Percentiles rank a stretch among this genome's conserved stretches.
These are phyloP conservation scores for Pyrenochaeta sp. DNA, from an alignment of 2,329 filamentous ascomycete genomes.

Conservation along the genomic window DNA sequence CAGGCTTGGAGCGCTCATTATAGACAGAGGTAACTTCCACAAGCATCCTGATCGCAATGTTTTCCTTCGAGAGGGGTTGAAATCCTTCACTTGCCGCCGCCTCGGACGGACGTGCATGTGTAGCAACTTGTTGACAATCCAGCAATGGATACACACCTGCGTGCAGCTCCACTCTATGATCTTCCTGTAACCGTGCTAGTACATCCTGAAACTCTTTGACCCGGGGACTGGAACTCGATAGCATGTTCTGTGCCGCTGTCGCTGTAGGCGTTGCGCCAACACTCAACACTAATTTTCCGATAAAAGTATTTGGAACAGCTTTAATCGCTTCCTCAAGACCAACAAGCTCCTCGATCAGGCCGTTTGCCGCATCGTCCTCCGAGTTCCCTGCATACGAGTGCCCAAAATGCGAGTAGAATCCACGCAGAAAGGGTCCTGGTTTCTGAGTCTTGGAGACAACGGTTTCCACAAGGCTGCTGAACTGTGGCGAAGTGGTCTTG, in stretches of 20 bases:
- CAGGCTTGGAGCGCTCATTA: constrained; percentile 54
- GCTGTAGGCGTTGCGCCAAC: constrained; percentile 82
- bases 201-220: constrained; percentile 52
- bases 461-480: constrained; percentile 59
- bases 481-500: constrained; percentile 57
- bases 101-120: constrained; percentile 64
- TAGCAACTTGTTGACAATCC: constrained; percentile 81
- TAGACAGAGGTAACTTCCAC: constrained; percentile 77
- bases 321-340: constrained; percentile 60
- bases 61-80: constrained; percentile 57
- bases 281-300: constrained; percentile 63
- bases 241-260: constrained; percentile 68
- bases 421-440: constrained; percentile 56
- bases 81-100: constrained; percentile 20
- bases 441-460: constrained; percentile 47
- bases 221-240: constrained; percentile 49
- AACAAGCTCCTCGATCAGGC: constrained; percentile 68
- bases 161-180: constrained; percentile 69
- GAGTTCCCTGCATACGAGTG: constrained; percentile 70
- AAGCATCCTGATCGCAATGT: constrained; percentile 74
- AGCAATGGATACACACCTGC: constrained; percentile 79
- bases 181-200: constrained; percentile 48
- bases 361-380: constrained; percentile 66
- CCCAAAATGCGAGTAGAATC: constrained; percentile 78
- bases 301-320: constrained; percentile 42